Evolutionary conservation across 345 rosid species (phyloP).

Genomic region (Eucalyptus albens): DNA sequence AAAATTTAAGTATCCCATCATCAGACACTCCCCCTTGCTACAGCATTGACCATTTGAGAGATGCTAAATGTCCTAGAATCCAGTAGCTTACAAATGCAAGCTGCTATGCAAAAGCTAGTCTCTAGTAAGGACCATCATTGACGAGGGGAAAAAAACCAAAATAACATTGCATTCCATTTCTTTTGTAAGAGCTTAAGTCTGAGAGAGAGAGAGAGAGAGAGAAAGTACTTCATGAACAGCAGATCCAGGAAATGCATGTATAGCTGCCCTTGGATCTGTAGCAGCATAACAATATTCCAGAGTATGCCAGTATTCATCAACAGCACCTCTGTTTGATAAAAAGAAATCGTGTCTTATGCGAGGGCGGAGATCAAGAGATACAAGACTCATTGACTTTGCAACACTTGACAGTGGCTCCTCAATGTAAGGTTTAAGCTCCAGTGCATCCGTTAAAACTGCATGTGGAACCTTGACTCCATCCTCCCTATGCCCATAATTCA

Average conservation of each 20-base stretch:
- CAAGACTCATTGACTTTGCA: conserved; percentile 28
- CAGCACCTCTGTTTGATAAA: conserved; percentile 63
- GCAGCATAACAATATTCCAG: conserved; percentile 95
- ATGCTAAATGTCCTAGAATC: background rate
- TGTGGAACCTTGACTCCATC: conserved; percentile 30
- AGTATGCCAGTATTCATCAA: conserved; percentile 88
- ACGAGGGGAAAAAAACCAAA: background rate
- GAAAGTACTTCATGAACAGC: conserved; percentile 46
- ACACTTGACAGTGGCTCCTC: conserved; percentile 66
- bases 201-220: background rate
- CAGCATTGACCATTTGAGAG: background rate
- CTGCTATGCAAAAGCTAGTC: background rate
- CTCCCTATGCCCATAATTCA: conserved; percentile 33
- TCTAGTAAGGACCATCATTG: background rate
- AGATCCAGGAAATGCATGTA: conserved; percentile 91
- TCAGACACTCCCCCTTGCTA: background rate
- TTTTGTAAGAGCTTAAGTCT: background rate
- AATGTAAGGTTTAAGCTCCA: conserved; percentile 87
- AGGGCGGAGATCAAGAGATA: conserved; percentile 77
- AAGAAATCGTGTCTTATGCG: conserved; percentile 84
- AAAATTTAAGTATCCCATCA: background rate
- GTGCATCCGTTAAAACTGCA: conserved; percentile 55
- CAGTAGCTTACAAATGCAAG: background rate
- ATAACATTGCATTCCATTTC: background rate
- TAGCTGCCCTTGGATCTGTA: conserved; percentile 73